Evolutionary conservation across 164 flowering plant species (phyloP).

Genomic region (Tinospora cordifolia): DNA sequence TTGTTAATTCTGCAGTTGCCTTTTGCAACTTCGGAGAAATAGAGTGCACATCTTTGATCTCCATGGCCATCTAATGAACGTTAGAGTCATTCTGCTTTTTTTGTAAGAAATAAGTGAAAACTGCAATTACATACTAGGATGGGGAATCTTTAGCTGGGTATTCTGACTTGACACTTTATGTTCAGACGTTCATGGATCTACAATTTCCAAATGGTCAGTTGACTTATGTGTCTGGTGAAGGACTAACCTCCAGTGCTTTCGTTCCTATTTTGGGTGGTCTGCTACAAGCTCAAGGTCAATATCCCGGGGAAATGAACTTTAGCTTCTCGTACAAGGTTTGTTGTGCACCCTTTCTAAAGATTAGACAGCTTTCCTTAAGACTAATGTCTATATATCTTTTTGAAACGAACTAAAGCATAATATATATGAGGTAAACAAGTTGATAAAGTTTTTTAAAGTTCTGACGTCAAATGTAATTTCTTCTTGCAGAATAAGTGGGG

Average conservation of each 20-base stretch:
- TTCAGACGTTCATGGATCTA: conserved; percentile 91
- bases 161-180: conserved; percentile 9
- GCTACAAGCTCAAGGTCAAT: conserved; percentile 95
- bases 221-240: conserved; percentile 93
- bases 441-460: neutral
- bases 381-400: no score
- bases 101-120: neutral
- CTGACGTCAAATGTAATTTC: neutral
- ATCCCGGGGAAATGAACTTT: conserved; percentile 84
- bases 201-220: conserved; percentile 97
- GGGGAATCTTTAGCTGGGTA: neutral
- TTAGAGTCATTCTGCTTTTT: no score
- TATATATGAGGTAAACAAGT: no score
- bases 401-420: no score
- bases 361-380: neutral
- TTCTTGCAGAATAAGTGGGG: conserved; percentile 78
- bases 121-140: neutral
- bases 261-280: conserved; percentile 82
- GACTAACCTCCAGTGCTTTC: conserved; percentile 79
- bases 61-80: no score
- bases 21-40: no score
- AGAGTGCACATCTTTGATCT: no score
- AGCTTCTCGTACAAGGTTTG: conserved; percentile 90
- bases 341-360: neutral
- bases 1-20: neutral